These are phyloP conservation scores for Nicotiana noctiflora DNA, from an alignment of 257 asterid species.

Conservation along the genomic window DNA sequence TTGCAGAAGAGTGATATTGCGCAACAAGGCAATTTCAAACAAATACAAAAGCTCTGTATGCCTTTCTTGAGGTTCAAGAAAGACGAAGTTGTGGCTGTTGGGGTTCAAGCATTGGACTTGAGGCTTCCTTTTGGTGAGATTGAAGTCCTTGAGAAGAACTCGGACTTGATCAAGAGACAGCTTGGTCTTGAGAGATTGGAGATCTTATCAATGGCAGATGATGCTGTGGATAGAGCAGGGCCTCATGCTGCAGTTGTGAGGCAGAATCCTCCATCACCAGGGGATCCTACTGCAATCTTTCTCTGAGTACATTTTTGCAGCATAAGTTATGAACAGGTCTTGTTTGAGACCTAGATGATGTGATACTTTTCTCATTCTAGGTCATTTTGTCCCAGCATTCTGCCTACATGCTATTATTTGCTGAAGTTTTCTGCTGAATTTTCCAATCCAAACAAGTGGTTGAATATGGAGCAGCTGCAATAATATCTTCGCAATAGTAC, in stretches of 20 bases:
- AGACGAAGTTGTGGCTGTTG: slow-evolving; percentile 63
- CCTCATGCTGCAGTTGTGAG: slow-evolving; percentile 42
- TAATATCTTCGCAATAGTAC: not conserved
- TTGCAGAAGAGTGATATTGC: slow-evolving; percentile 60
- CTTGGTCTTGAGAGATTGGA: slow-evolving; percentile 65
- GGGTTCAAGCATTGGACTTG: slow-evolving; percentile 69
- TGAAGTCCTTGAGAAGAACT: slow-evolving; percentile 59
- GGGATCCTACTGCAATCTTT: slow-evolving; percentile 75
- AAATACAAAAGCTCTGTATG: slow-evolving; percentile 76
- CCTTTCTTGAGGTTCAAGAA: slow-evolving; percentile 90
- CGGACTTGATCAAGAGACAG: slow-evolving; percentile 66
- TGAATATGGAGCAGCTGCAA: not conserved
- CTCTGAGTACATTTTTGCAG: slow-evolving; percentile 12
- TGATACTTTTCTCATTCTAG: not conserved
- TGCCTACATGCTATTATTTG: not conserved
- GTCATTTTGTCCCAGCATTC: not conserved
- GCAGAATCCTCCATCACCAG: slow-evolving; percentile 80
- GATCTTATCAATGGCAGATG: slow-evolving; percentile 48
- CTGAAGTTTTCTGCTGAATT: not conserved
- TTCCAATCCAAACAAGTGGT: not conserved
- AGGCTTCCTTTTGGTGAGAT: slow-evolving; percentile 83
- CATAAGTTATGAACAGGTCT: not conserved
- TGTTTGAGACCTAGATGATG: not conserved
- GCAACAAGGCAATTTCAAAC: slow-evolving; percentile 52
- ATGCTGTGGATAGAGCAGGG: slow-evolving; percentile 48